These are phyloP conservation scores for Tephrocybe sp. DNA, from an alignment of 768 basidiomycete species.

Conservation along the genomic window DNA sequence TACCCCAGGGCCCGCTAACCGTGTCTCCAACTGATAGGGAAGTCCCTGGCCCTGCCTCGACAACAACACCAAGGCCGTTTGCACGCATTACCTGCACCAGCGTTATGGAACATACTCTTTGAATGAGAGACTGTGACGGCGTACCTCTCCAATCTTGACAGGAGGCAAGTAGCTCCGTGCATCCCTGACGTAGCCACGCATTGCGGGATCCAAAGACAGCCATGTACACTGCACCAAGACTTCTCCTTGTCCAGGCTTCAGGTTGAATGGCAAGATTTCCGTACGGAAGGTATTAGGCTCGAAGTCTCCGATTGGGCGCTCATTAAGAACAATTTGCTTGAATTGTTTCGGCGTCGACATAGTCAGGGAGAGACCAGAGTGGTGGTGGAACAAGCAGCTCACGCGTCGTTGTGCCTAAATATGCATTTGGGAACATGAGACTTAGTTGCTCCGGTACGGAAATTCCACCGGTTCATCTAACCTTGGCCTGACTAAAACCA, in stretches of 20 bases:
- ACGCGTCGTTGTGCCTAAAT: not conserved
- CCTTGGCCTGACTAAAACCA: no score
- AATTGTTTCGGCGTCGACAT: constrained; percentile 32
- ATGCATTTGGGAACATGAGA: not conserved
- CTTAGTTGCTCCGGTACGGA: constrained; percentile 1
- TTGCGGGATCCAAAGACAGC: constrained; percentile 84
- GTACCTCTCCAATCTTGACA: constrained; percentile 64
- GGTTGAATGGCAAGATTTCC: constrained; percentile 50
- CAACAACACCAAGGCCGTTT: constrained; percentile 62
- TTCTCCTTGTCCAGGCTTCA: constrained; percentile 52
- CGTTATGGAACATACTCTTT: no score
- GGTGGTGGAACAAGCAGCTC: not conserved
- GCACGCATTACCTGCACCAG: constrained; percentile 67
- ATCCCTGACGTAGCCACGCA: constrained; percentile 83
- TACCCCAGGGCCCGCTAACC: constrained; percentile 65
- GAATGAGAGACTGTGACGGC: no score
- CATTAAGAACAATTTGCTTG: constrained; percentile 73
- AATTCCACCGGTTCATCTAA: not conserved
- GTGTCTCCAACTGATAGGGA: constrained; percentile 64
- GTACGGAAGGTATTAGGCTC: constrained; percentile 72
- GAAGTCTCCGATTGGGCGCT: constrained; percentile 70
- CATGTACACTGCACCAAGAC: constrained; percentile 80
- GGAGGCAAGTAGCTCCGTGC: constrained; percentile 70
- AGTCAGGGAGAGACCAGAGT: not conserved
- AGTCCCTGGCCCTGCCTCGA: constrained; percentile 55